Percentiles rank a stretch among this genome's conserved stretches.
phyloP scores from a whole-genome alignment of 768 basidiomycete species.

The Gymnopilus dilepis region DNA sequence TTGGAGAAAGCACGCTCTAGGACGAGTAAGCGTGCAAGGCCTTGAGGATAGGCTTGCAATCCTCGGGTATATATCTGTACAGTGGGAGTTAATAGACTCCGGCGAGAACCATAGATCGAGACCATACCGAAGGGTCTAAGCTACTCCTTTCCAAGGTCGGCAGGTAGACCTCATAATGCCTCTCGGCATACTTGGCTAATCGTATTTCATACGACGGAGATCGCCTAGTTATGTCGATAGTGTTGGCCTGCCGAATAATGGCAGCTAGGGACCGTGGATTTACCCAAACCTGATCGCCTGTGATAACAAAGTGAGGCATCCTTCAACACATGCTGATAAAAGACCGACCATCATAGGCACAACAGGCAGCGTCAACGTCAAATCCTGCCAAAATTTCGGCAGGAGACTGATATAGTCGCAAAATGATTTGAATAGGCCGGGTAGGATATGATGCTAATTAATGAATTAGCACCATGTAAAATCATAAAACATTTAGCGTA shows the following conservation, averaged over 20 bases:
- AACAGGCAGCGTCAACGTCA: conserved; percentile 66
- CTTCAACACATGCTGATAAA: background rate
- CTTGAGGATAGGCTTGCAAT: no score
- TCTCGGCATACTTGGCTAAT: conserved; percentile 56
- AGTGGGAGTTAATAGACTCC: no score
- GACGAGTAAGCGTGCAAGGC: no score
- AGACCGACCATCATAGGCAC: conserved; percentile 41
- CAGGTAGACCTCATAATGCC: conserved; percentile 60
- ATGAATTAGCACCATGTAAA: background rate
- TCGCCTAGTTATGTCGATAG: conserved; percentile 59
- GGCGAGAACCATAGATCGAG: no score
- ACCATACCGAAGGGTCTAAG: background rate
- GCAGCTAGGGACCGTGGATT: conserved; percentile 62
- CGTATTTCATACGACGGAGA: conserved; percentile 68
- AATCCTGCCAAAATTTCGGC: conserved; percentile 68
- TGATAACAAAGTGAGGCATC: background rate
- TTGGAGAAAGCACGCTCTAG: no score
- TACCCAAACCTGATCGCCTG: conserved; percentile 53
- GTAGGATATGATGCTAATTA: background rate
- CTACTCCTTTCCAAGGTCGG: conserved; percentile 40
- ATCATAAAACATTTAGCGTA: conserved; percentile 25
- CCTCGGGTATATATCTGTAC: no score
- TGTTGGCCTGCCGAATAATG: conserved; percentile 66
- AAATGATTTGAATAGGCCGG: conserved; percentile 55
- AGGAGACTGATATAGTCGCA: conserved; percentile 61